Evolutionary conservation across 192 early-diverging fungal genomes (phyloP), one percentile per base, ranked within the genome.

Genomic region (Backusella parvicylindrica): DNA sequence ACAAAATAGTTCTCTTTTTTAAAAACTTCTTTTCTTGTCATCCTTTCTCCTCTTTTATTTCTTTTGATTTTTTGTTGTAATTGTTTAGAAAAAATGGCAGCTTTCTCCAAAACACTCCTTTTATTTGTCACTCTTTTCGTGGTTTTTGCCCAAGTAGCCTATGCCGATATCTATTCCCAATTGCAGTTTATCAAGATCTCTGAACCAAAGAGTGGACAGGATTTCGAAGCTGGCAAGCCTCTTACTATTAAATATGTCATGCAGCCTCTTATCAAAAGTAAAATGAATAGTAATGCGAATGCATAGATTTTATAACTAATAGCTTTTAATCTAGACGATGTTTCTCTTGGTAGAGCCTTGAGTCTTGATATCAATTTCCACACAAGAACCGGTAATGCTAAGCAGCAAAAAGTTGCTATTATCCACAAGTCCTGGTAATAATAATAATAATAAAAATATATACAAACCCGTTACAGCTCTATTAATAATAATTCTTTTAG

Each of bases 151-250:
- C 79, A 81, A 47, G 33, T 68, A 15, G 72, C 64, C 0, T 64
- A 49, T 26, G 79, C 71, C 7, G 50, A 72, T 41, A 66, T 81
- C 40, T 81, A 69, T 47, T 74, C 70, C 7, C 79, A 81, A 38
- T 72, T 81, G n/a, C 79, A 81, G 38, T 81, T 81, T 60, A 81
- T 81, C 21, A 81, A 81, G 28, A 81, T 81, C 36, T 16, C 50
- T n/a, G 68, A 66, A 18, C 79, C 79, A 31, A 76, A 73, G 38
- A 77, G 49, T 47, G 72, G 72, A 32, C 63, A 71, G 6, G 63
- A 67, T 28, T 63, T 81, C 15, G 37, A 63, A 32, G 75, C 79
- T 60, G 79, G 79, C 26, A 40, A 81, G 31, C 49, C 69, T 8
- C 16, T 81, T 12, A 36, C 7, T 0, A 28, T 81, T 41, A 74